Percentiles rank a stretch among this genome's conserved stretches.
Evolutionary conservation across 352 stramenopile species (phyloP).

Genomic region (Poterioochromonas sp.): DNA sequence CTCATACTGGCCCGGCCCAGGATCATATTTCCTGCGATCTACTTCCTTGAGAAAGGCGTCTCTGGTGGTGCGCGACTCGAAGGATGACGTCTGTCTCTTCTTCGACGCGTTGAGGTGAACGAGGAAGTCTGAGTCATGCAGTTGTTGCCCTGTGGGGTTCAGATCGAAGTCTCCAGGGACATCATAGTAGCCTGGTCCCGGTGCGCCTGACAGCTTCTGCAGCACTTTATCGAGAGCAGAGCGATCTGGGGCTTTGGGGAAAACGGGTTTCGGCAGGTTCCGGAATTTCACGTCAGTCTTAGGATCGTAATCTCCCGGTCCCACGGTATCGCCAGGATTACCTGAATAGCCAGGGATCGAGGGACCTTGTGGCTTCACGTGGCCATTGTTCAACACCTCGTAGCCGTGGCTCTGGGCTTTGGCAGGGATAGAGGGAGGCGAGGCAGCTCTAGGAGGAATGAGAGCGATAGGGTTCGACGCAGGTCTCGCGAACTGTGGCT

Average conservation of each 20-base stretch:
- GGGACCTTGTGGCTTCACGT: background rate
- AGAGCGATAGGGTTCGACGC: background rate
- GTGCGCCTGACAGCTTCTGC: background rate
- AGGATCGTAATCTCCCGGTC: conserved; percentile 23
- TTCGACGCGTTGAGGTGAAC: background rate
- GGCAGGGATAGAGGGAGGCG: conserved; percentile 11
- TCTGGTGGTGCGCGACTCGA: conserved; percentile 1
- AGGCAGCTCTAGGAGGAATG: background rate
- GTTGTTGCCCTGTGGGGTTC: background rate
- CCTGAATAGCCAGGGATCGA: background rate
- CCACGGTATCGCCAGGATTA: background rate
- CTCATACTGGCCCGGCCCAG: conserved; percentile 1
- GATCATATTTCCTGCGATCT: background rate
- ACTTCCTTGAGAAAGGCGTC: background rate
- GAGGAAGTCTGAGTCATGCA: background rate
- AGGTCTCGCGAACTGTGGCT: background rate
- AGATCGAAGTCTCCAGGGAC: background rate
- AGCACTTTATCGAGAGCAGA: background rate
- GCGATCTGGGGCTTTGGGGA: background rate
- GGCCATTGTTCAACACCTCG: background rate
- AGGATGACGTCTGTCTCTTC: background rate
- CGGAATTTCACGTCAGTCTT: background rate
- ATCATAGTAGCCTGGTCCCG: conserved; percentile 25
- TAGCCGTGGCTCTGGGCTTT: conserved; percentile 1
- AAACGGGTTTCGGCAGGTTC: background rate